Percentiles rank a stretch among this genome's conserved stretches.
Evolutionary conservation across 371 early-diverging fungal species (phyloP).

Genomic region (Cladochytrium tenue): DNA sequence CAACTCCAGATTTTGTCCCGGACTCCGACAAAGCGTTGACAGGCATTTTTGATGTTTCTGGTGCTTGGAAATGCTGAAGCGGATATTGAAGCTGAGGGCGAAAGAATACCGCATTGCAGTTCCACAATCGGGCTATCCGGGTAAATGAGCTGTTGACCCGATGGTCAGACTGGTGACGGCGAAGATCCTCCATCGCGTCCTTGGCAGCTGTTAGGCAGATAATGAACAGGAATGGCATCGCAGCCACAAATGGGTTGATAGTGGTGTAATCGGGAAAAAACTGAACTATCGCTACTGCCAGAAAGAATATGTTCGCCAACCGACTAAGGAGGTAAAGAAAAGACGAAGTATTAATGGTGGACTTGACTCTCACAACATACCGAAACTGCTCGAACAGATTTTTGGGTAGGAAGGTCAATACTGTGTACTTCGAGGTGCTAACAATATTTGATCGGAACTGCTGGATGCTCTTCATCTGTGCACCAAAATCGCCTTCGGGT

Average conservation of each 20-base stretch:
- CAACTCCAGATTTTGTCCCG: neutral
- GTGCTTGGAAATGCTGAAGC: neutral
- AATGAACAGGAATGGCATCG: slow-evolving; percentile 82
- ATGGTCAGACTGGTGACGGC: slow-evolving; percentile 81
- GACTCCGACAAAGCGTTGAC: neutral
- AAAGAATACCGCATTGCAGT: slow-evolving; percentile 27
- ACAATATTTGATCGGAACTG: slow-evolving; percentile 23
- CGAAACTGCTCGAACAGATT: slow-evolving; percentile 96
- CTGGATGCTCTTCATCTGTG: too few relatives aligned
- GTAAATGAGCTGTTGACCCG: slow-evolving; percentile 28
- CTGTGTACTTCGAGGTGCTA: slow-evolving; percentile 88
- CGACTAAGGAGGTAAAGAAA: slow-evolving; percentile 46
- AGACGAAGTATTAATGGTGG: neutral
- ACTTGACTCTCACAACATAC: slow-evolving; percentile 20
- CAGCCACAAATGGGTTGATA: slow-evolving; percentile 74
- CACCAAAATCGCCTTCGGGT: too few relatives aligned
- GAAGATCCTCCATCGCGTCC: slow-evolving; percentile 92
- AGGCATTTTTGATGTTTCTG: neutral
- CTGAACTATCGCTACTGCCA: slow-evolving; percentile 83
- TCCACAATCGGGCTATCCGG: slow-evolving; percentile 2
- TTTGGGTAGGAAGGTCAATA: slow-evolving; percentile 89
- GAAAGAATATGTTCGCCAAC: slow-evolving; percentile 90
- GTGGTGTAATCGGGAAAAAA: slow-evolving; percentile 67
- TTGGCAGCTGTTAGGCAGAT: slow-evolving; percentile 84
- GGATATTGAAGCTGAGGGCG: too few relatives aligned